Conservation (phyloP, 441 rosid genomes). For the Bruguiera hainesii region DNA sequence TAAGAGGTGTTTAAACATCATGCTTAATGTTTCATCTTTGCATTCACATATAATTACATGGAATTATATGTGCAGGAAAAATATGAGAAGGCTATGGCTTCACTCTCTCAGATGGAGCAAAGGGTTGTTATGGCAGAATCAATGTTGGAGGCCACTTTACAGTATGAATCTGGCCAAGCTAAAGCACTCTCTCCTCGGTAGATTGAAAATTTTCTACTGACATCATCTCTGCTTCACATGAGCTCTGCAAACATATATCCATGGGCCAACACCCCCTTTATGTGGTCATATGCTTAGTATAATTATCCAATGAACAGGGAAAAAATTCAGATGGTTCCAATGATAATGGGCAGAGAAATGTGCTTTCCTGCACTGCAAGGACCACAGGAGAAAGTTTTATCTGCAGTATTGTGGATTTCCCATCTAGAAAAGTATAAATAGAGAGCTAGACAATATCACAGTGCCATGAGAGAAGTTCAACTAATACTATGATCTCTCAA, state of each 20-base stretch:
- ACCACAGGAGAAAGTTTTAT: background rate
- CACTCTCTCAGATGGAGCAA: constrained; percentile 81
- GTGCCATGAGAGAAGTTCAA: background rate
- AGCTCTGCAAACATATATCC: background rate
- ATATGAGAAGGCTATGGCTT: constrained; percentile 69
- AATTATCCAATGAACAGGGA: background rate
- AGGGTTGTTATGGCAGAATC: constrained; percentile 98
- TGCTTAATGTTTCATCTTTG: too few species aligned
- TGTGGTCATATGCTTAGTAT: background rate
- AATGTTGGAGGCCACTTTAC: constrained; percentile 86
- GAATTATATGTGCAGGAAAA: constrained; percentile 56
- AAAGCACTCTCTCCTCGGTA: constrained; percentile 81
- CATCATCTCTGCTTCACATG: constrained; percentile 1
- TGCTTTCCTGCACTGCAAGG: background rate
- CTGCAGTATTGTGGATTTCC: background rate
- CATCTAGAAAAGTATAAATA: background rate
- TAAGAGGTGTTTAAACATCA: background rate
- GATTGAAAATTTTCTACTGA: constrained; percentile 28
- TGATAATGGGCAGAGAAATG: background rate
- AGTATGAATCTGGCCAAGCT: constrained; percentile 76
- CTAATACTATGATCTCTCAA: background rate
- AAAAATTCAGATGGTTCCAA: background rate
- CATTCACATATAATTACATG: constrained; percentile 1
- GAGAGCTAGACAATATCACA: background rate
- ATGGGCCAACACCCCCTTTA: background rate